Base-by-base conservation (phyloP, 2,329 filamentous ascomycete species). In the Talaromyces marneffei region DNA sequence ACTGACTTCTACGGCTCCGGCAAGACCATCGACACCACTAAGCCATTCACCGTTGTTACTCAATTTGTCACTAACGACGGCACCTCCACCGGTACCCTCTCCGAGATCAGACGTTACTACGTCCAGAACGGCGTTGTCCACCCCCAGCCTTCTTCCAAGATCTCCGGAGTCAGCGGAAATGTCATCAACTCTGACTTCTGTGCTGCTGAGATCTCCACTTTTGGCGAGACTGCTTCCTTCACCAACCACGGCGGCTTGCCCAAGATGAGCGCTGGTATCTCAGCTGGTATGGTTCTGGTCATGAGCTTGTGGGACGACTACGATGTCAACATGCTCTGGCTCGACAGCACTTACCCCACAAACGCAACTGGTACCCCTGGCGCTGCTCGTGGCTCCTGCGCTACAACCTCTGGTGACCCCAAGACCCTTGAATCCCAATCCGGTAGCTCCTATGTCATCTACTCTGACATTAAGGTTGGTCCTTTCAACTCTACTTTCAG, bases 281-380 rank as follows among this genome's bases (percentile, higher is more conserved):
- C 72, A 5, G 67, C 79, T 33, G 85, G 85, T 37, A 86, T 88
- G 83, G 85, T 87, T 39, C 79, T 89, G 14, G 85, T 87, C 66
- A 80, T 89, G 79, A 73, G 69, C 59, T 64, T 76, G 61, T 87
- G 85, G 85, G 84, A 88, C 70, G 87, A 90, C 76, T 83, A 89
- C 75, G 74, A 82, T 63, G 77, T 83, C 69, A 82, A 87, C 76
- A 90, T 91, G 87, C 82, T 88, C 69, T 91, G 88, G 88, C 83
- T 91, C 68, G 88, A 91, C 78, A 84, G 83, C 63, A 82, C 78
- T 71, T 88, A 83, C 78, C 87, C 87, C 54, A 77, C 78, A 63
- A 69, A 71, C 61, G 73, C 67, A 37, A 70, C 75, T 64, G 78
- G 77, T 57, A 65, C 63, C 1, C 78, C 77, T 31, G 85, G 85